Base-by-base conservation (phyloP, 2,329 filamentous ascomycete species). In the Verticillium isaacii region DNA sequence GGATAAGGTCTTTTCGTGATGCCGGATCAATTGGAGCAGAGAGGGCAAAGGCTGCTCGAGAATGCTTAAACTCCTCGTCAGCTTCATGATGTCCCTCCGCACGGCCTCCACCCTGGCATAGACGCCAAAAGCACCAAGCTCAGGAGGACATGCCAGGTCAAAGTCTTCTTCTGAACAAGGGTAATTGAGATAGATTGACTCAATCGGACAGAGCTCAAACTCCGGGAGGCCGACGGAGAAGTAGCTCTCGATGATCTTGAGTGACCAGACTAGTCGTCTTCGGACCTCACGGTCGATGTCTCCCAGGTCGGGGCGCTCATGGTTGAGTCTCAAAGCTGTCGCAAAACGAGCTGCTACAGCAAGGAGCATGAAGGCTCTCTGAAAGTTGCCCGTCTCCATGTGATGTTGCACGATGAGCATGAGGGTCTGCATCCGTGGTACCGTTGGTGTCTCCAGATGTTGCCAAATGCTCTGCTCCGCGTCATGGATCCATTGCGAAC, bases 111-210 rank as follows among this genome's bases (percentile, higher is more conserved):
- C 29, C 29, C 29, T 29, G 29, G 29, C 29, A 29, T 29, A 29
- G 5, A 17, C 19, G 64, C 60, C 11, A 69, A 64, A 15, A 66
- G 54, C 5, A 29, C 65, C 65, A 9, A 55, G 52, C 11, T 67
- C 65, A 5, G 57, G 39, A 2, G 56, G 50, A n/a, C 65, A 25
- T 58, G 63, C 5, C 1, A 29, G 29, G 29, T 29, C 5, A 29
- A 80, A 80, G 45, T 79, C 76, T 61, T 76, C 74, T 64, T 80
- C 78, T 57, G 75, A 73, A 66, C 76, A 78, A 0, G 78, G 78
- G 50, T 79, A 66, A 29, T 74, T 70, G 39, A 80, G 70, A 62
- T 78, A 74, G 32, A 81, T 78, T 19, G 69, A 71, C 34, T 79
- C 77, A 15, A 73, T 71, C 2, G 73, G 72, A 70, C 77, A 80